Evolutionary conservation across 2,329 filamentous ascomycete genomes (phyloP).

Genomic region (Metarhizium robertsii): DNA sequence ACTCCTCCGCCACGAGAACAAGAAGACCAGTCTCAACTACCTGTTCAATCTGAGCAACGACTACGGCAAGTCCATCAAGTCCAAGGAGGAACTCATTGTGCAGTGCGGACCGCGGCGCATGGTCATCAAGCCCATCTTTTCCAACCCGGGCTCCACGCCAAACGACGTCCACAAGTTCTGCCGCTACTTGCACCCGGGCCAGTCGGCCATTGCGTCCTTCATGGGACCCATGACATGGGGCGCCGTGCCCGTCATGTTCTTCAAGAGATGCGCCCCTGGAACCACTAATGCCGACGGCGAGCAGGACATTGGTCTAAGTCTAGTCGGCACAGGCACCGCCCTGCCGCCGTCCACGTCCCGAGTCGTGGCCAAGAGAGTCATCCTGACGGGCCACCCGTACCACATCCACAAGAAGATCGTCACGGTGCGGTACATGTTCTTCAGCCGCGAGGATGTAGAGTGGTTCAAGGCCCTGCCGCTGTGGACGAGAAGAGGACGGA

Average conservation of each 20-base stretch:
- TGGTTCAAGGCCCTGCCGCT: conserved; percentile 97
- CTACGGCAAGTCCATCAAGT: conserved; percentile 66
- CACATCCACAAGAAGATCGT: conserved; percentile 98
- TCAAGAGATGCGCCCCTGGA: conserved; percentile 49
- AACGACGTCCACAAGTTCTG: conserved; percentile 98
- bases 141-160: conserved; percentile 76
- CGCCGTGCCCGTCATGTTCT: conserved; percentile 80
- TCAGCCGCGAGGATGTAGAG: conserved; percentile 86
- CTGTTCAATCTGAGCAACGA: conserved; percentile 79
- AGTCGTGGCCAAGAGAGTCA: conserved; percentile 86
- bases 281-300: conserved; percentile 32
- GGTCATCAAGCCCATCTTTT: conserved; percentile 84
- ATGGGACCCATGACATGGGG: conserved; percentile 91
- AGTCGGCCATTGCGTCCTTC: conserved; percentile 81
- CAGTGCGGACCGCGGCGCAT: conserved; percentile 86
- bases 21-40: conserved; percentile 82
- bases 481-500: conserved; percentile 84
- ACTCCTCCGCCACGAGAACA: conserved; percentile 88
- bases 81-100: conserved; percentile 85
- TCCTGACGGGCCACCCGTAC: conserved; percentile 91
- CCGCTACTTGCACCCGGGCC: conserved; percentile 82
- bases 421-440: conserved; percentile 99
- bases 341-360: conserved; percentile 67
- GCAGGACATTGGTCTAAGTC: conserved; percentile 47
- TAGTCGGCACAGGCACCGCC: conserved; percentile 81